phyloP scores from a whole-genome alignment of 2,329 filamentous ascomycete genomes.

The Aspergillus tamarii region DNA sequence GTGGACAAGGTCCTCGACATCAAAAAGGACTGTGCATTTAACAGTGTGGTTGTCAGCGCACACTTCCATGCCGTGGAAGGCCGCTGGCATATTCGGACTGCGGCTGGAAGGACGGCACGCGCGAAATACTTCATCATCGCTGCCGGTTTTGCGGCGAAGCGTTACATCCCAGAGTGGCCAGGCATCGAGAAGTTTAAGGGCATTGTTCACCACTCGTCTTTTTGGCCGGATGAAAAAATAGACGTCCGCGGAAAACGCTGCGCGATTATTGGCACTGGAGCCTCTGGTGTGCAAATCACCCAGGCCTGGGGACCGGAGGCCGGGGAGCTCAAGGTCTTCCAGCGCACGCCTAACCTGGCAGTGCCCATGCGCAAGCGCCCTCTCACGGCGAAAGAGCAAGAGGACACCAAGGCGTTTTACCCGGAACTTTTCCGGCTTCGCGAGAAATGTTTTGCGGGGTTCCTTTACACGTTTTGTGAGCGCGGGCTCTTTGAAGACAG shows the following conservation, averaged over 20 bases:
- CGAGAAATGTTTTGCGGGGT: conserved; percentile 60
- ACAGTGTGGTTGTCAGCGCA: conserved; percentile 47
- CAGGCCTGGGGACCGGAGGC: conserved; percentile 63
- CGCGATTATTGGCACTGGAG: conserved; percentile 60
- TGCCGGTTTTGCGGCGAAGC: conserved; percentile 52
- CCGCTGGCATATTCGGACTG: conserved; percentile 51
- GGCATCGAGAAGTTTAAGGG: conserved; percentile 53
- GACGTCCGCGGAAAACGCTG: conserved; percentile 54
- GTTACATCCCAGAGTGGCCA: conserved; percentile 45
- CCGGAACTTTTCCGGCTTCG: conserved; percentile 57
- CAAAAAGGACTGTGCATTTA: conserved; percentile 50
- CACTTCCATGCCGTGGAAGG: conserved; percentile 41
- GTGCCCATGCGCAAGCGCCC: conserved; percentile 61
- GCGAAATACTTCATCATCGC: conserved; percentile 52
- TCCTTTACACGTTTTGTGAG: conserved; percentile 60
- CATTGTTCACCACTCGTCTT: conserved; percentile 57
- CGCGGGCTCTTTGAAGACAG: conserved; percentile 60
- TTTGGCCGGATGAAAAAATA: conserved; percentile 55
- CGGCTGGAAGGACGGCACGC: conserved; percentile 43
- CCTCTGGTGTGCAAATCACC: conserved; percentile 58
- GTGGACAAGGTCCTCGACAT: conserved; percentile 50
- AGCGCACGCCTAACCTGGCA: conserved; percentile 68
- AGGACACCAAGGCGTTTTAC: conserved; percentile 50
- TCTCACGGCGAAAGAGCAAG: conserved; percentile 57
- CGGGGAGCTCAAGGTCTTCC: conserved; percentile 62